Evolutionary conservation across 1,284 basidiomycete genomes (phyloP), one percentile per base, ranked within the genome.

Genomic region (Exobasidium cylindrosporum): DNA sequence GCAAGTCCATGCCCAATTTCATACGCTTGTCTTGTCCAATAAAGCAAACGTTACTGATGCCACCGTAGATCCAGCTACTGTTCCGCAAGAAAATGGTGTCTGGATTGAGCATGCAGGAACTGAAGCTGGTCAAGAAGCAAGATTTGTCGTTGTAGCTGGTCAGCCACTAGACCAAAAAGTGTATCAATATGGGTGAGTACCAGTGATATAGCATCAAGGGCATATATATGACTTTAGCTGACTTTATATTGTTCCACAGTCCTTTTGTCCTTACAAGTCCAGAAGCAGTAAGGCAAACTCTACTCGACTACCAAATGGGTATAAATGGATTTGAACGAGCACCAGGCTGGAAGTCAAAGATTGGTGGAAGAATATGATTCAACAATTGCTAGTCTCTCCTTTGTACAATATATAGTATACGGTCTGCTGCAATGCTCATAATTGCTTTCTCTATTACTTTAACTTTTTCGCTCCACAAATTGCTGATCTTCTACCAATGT

Each of bases 291-390:
- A 86, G 89, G 74, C 83, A 90, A 77, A 91, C 93, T 0, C 81
- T 97, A 61, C 74, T 86, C 47, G 94, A 97, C 77, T 96, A 88
- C 87, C 89, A 88, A 82, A 81, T 82, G 49, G 88, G 86, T 21
- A 82, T 76, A 65, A 96, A 97, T 77, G 94, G 94, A 0, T 97
- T 97, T 77, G 94, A 97, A 81, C 88, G 88, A 55, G 92, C 91
- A 0, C 87, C 88, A 61, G 87, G 84, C 3, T 97, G 93, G 94
- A 86, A 88, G 82, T 91, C 89, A 72, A 84, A 88, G 78, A 94
- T 95, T 32, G 74, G 58, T n/a, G 26, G 46, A 17, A 59, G 57
- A 28, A 23, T 24, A 13, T 50, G 26, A 50, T 21, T n/a, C n/a
- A n/a, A n/a, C n/a, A n/a, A n/a, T n/a, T n/a, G n/a, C n/a, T n/a